A percentile compares a stretch with the other conserved stretches of the same genome.
Conservation (phyloP, 2,329 filamentous ascomycete genomes). For the Arthrobotrys sinensis region DNA sequence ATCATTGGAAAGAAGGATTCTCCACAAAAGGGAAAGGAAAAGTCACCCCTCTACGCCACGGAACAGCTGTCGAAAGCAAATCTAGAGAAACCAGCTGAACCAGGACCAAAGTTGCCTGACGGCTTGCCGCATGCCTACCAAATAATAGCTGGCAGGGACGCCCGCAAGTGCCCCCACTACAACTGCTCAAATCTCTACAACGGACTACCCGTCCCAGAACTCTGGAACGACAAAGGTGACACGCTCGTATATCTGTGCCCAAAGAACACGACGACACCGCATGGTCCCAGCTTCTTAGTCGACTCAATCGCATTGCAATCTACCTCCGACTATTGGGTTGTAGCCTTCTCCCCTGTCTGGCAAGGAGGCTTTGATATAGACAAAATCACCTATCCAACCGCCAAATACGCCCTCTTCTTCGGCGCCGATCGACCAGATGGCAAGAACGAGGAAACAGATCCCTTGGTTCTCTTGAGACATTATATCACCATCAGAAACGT, state of each 20-base stretch:
- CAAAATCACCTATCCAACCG: conserved; percentile 36
- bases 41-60: not conserved
- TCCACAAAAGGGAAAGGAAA: conserved; percentile 37
- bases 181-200: conserved; percentile 41
- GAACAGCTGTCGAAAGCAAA: not conserved
- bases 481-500: conserved; percentile 59
- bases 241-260: conserved; percentile 55
- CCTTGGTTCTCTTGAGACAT: conserved; percentile 33
- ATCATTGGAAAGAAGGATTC: no score
- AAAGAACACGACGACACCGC: conserved; percentile 26
- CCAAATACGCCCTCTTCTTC: conserved; percentile 52
- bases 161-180: conserved; percentile 37
- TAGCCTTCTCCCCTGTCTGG: conserved; percentile 52
- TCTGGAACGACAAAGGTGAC: conserved; percentile 50
- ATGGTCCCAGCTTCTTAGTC: conserved; percentile 48
- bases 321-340: conserved; percentile 51
- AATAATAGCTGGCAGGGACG: conserved; percentile 37
- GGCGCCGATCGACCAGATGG: conserved; percentile 45
- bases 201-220: conserved; percentile 35
- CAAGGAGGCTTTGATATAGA: conserved; percentile 54
- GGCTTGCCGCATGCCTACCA: conserved; percentile 45
- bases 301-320: conserved; percentile 32
- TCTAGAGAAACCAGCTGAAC: not conserved
- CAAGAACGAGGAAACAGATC: conserved; percentile 52
- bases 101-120: not conserved